Conservation (phyloP, 2,329 filamentous ascomycete species). For the Ophiostoma quercus region DNA sequence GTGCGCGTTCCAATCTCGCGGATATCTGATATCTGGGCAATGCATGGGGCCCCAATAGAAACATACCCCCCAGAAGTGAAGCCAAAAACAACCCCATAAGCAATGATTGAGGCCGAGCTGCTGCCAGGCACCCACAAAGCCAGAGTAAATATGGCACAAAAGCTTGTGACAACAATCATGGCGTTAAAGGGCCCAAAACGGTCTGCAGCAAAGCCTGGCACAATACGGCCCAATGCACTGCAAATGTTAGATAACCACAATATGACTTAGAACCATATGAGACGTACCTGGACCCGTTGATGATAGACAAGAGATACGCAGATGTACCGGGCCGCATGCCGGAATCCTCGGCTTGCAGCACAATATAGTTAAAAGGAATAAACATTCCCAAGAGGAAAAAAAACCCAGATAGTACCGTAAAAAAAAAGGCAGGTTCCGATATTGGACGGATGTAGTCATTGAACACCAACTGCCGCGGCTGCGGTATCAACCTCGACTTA, state of each 20-base stretch:
- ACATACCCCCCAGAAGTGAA: constrained; percentile 6
- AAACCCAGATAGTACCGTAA: not conserved
- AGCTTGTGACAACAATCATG: not conserved
- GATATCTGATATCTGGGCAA: constrained; percentile 9
- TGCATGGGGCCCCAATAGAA: not conserved
- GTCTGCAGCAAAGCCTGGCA: constrained; percentile 11
- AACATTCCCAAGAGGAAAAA: constrained; percentile 6
- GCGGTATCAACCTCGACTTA: not conserved
- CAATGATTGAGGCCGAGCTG: not conserved
- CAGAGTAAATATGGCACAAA: not conserved
- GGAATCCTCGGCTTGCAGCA: not conserved
- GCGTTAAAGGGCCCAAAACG: not conserved
- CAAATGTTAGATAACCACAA: not conserved
- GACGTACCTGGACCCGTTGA: constrained; percentile 2
- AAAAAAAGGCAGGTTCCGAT: not conserved
- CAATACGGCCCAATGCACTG: not conserved
- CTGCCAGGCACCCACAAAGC: not conserved
- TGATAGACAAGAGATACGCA: constrained; percentile 3
- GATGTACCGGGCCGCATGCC: not conserved
- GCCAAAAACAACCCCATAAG: constrained; percentile 10
- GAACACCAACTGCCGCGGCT: not conserved
- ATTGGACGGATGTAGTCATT: not conserved
- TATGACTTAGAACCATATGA: not conserved
- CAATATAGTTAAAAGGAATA: not conserved
- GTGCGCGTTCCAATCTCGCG: constrained; percentile 1